Base-by-base conservation (phyloP, 805 yeast species). In the Nakazawaea wickerhamii region DNA sequence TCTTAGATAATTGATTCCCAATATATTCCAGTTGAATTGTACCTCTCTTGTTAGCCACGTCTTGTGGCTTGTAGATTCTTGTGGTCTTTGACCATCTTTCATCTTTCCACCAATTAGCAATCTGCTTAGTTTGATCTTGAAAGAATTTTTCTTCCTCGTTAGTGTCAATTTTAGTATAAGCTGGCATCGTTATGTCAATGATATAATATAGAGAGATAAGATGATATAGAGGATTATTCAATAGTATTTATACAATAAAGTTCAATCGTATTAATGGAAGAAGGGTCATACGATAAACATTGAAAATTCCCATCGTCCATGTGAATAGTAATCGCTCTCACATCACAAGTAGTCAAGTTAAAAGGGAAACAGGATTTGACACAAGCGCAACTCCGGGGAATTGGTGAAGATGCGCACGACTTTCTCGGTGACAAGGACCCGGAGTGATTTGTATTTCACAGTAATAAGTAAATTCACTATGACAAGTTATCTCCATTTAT, bases 51-150 rank as follows among this genome's bases (percentile, higher is more conserved):
- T 74, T 70, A 33, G 91, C 97, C 59, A 91, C 87, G 55, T 88
- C 95, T 60, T 81, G 87, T 26, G 97, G 84, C 34, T 86, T 63
- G 70, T 91, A 91, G 58, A 82, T 83, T 60, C 99, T 81, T 68
- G 82, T 87, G 53, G 95, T 85, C 55, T 81, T 77, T 45, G 64
- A 68, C 96, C 96, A 91, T 63, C 98, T 84, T 49, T 96, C 95
- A 59, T 82, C 76, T 7, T 84, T 57, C 98, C 98, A 91, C 98
- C 98, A 91, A 58, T 78, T 58, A 50, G 82, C 77, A 58, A 91
- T 80, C 30, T 79, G 85, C 28, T 73, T 71, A 45, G 87, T 83
- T 59, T 88, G 89, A 35, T 70, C 62, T 56, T 81, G 78, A 75
- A 70, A 84, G 55, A 65, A 68, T 47, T 60, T 63, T 57, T 84